These are phyloP conservation scores for Chenopodium quinoa DNA, from an alignment of 148 eudicot genomes.

Conservation along the genomic window DNA sequence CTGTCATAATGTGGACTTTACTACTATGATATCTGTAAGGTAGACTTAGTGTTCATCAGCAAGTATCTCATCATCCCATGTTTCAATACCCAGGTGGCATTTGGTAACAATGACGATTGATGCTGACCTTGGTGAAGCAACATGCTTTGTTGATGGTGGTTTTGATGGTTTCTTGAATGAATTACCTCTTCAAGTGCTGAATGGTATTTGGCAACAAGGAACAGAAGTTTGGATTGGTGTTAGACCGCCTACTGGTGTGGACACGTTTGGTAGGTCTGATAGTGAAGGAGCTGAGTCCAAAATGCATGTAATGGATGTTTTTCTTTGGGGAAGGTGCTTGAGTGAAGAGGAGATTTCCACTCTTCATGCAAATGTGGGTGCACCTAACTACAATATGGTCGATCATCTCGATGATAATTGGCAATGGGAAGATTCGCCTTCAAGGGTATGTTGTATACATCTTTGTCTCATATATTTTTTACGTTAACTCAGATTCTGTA, in stretches of 20 bases:
- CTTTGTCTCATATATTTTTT: slow-evolving; percentile 2
- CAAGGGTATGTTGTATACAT: slow-evolving; percentile 57
- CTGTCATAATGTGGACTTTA: background rate
- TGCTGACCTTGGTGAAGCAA: slow-evolving; percentile 94
- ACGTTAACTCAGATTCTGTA: background rate
- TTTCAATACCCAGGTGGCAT: slow-evolving; percentile 75
- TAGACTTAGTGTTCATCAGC: background rate
- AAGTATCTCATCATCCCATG: background rate
- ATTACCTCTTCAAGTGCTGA: slow-evolving; percentile 58
- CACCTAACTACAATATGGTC: slow-evolving; percentile 59
- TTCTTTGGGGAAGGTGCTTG: slow-evolving; percentile 99
- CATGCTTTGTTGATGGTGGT: slow-evolving; percentile 89
- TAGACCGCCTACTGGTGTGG: slow-evolving; percentile 83
- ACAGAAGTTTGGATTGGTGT: slow-evolving; percentile 95
- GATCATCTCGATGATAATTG: slow-evolving; percentile 86
- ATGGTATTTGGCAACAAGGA: slow-evolving; percentile 88
- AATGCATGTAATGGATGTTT: slow-evolving; percentile 97
- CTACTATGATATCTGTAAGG: background rate
- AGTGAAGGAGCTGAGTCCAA: slow-evolving; percentile 95
- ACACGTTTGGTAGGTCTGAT: slow-evolving; percentile 96
- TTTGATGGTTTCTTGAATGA: slow-evolving; percentile 84
- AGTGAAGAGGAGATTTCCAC: slow-evolving; percentile 85
- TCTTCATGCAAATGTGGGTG: slow-evolving; percentile 73
- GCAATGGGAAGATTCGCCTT: slow-evolving; percentile 95
- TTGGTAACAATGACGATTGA: slow-evolving; percentile 85